These are phyloP conservation scores for Spathaspora arborariae DNA, from an alignment of 805 yeast species.

Conservation along the genomic window DNA sequence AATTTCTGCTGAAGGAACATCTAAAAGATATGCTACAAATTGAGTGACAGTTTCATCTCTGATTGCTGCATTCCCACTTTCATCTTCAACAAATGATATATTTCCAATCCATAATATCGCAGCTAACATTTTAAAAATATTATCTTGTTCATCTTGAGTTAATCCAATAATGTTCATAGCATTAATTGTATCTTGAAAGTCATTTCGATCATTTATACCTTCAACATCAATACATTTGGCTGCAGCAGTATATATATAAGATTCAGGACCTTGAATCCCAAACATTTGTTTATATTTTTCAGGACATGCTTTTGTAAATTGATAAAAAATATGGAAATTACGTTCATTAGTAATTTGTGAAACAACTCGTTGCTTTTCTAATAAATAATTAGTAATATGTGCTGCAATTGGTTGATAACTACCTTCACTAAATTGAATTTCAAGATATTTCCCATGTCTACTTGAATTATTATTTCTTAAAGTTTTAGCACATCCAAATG, in stretches of 20 bases:
- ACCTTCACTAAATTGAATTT: constrained; percentile 72
- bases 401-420: constrained; percentile 90
- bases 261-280: constrained; percentile 94
- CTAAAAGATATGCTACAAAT: constrained; percentile 87
- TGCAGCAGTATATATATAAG: constrained; percentile 82
- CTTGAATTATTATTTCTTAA: constrained; percentile 85
- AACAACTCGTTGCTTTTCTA: constrained; percentile 97
- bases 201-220: constrained; percentile 78
- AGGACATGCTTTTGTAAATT: constrained; percentile 87
- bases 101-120: constrained; percentile 94
- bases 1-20: constrained; percentile 66
- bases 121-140: constrained; percentile 80
- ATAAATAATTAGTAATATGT: constrained; percentile 87
- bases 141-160: constrained; percentile 78
- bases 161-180: constrained; percentile 92
- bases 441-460: constrained; percentile 90
- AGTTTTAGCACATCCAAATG: constrained; percentile 93
- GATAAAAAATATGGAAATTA: constrained; percentile 96
- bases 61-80: constrained; percentile 77
- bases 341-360: constrained; percentile 89
- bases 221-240: constrained; percentile 84
- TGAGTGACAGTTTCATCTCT: constrained; percentile 88
- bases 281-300: constrained; percentile 75
- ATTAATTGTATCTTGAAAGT: constrained; percentile 71
- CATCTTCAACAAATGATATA: constrained; percentile 79